A percentile compares a stretch with the other conserved stretches of the same genome.
These are phyloP conservation scores for Austropuccinia psidii DNA, from an alignment of 1,284 basidiomycete species.

Conservation along the genomic window DNA sequence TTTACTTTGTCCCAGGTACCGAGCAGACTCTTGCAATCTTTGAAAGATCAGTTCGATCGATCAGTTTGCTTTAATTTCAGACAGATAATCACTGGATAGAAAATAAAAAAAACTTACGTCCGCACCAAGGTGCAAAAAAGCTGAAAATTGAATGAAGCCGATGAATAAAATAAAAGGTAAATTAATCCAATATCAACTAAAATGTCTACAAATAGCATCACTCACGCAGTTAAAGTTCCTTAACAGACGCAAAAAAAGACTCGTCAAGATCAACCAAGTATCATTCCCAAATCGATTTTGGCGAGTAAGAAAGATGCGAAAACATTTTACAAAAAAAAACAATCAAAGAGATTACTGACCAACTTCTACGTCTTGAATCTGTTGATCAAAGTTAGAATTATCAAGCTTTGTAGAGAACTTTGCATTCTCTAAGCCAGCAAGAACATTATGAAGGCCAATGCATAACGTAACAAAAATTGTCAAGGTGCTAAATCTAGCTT, in stretches of 20 bases:
- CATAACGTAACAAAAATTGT: no score
- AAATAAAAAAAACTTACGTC: constrained; percentile 19
- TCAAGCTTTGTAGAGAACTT: constrained; percentile 31
- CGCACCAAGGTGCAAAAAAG: constrained; percentile 36
- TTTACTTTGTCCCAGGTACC: constrained; percentile 16
- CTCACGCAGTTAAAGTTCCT: constrained; percentile 35
- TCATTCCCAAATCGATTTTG: no score
- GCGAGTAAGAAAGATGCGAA: no score
- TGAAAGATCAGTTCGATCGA: no score
- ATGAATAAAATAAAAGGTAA: neutral
- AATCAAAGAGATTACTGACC: neutral
- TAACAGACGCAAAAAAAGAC: neutral
- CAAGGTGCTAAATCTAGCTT: no score
- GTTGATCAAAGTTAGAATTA: constrained; percentile 30
- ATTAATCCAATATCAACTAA: neutral
- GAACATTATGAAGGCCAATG: neutral
- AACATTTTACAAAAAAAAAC: neutral
- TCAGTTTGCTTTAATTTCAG: no score
- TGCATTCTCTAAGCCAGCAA: constrained; percentile 34
- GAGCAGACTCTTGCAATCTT: constrained; percentile 25
- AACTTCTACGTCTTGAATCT: constrained; percentile 9
- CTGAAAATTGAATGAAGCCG: neutral
- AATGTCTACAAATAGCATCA: neutral
- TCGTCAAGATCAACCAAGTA: neutral
- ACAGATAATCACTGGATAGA: no score